Percentiles rank a stretch among this genome's conserved stretches.
phyloP scores from a whole-genome alignment of 495 filamentous ascomycete genomes.

The Bombardia bombarda region DNA sequence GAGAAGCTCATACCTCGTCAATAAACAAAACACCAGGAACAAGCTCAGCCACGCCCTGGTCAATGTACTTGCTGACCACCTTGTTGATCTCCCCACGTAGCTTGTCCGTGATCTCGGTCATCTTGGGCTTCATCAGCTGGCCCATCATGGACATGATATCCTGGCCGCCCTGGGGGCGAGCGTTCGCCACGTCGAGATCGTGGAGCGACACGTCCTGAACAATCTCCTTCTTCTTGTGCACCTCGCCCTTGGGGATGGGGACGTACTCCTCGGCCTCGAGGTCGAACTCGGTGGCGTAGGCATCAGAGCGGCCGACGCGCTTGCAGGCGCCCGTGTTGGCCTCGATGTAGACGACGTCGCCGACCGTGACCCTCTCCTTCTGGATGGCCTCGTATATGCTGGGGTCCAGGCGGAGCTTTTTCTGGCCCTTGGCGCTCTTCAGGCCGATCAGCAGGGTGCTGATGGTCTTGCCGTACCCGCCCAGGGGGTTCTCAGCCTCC shows the following conservation, averaged over 20 bases:
- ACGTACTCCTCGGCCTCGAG: slow-evolving; percentile 98
- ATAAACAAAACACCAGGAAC: slow-evolving; percentile 97
- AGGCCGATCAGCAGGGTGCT: slow-evolving; percentile 81
- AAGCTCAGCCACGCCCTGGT: slow-evolving; percentile 95
- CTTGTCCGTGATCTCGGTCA: slow-evolving; percentile 98
- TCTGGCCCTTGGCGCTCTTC: slow-evolving; percentile 87
- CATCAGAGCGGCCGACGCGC: slow-evolving; percentile 87
- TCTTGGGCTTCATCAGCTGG: slow-evolving; percentile 97
- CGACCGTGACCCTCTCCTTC: slow-evolving; percentile 91
- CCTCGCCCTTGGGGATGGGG: slow-evolving; percentile 94
- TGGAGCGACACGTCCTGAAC: slow-evolving; percentile 98
- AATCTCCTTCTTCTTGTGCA: slow-evolving; percentile 99
- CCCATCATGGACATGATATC: slow-evolving; percentile 99
- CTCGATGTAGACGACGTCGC: slow-evolving; percentile 98
- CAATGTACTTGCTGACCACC: slow-evolving; percentile 95
- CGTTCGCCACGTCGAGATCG: slow-evolving; percentile 93
- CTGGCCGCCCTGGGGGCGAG: slow-evolving; percentile 88
- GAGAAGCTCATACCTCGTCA: slow-evolving; percentile 65
- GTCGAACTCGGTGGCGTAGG: slow-evolving; percentile 96
- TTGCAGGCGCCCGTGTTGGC: slow-evolving; percentile 97
- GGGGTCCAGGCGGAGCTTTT: slow-evolving; percentile 92
- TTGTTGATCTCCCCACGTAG: slow-evolving; percentile 94
- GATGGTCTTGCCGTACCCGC: slow-evolving; percentile 91
- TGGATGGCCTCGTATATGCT: slow-evolving; percentile 99
- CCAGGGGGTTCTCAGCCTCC: slow-evolving; percentile 95